phyloP scores from a whole-genome alignment of 306 rosid species.

The Styphnolobium japonicum region DNA sequence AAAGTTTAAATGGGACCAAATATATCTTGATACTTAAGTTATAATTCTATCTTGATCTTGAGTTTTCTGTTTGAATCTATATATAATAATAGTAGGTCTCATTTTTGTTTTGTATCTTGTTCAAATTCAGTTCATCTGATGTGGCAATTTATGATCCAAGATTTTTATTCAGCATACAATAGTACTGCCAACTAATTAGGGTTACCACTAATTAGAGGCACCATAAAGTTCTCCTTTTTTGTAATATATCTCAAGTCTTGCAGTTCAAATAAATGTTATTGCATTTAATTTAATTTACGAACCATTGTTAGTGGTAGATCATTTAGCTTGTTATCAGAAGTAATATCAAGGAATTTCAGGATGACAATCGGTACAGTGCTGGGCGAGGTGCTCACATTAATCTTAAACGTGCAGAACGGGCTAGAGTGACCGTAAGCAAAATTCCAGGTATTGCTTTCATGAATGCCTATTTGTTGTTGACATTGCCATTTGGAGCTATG shows the following conservation, averaged over 20 bases:
- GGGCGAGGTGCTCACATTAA: slow-evolving; percentile 94
- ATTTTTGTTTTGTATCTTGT: not conserved
- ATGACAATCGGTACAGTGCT: slow-evolving; percentile 77
- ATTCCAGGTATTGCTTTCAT: slow-evolving; percentile 72
- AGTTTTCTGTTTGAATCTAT: not conserved
- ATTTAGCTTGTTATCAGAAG: slow-evolving; percentile 25
- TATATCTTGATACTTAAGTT: not conserved
- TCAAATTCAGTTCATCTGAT: not conserved
- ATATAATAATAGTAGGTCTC: not conserved
- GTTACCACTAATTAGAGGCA: not conserved
- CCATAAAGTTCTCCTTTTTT: not conserved
- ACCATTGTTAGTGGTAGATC: not conserved
- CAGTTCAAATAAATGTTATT: not conserved
- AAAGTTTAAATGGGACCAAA: not conserved
- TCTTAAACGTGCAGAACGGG: slow-evolving; percentile 96
- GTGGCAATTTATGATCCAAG: not conserved
- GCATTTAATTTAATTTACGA: not conserved
- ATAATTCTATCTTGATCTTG: not conserved
- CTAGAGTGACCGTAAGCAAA: slow-evolving; percentile 74
- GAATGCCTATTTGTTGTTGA: slow-evolving; percentile 2
- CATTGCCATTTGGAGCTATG: slow-evolving; percentile 4
- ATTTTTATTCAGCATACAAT: not conserved
- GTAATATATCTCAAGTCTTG: not conserved
- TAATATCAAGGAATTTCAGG: slow-evolving; percentile 52
- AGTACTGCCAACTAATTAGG: not conserved